Conservation (phyloP, 2,329 filamentous ascomycete species). For the Monascus ruber region DNA sequence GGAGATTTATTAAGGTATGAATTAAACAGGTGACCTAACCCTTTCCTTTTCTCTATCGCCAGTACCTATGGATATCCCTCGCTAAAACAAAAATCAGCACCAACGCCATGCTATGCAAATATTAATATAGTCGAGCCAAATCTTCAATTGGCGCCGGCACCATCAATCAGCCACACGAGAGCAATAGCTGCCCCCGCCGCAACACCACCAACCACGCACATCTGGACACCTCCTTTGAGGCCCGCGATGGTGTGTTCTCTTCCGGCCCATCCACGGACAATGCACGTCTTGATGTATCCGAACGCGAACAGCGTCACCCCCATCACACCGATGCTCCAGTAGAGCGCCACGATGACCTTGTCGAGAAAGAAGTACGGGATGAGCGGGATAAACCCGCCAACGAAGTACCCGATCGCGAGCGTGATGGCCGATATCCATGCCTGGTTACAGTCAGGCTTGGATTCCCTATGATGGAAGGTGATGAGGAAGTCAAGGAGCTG, state of each 20-base stretch:
- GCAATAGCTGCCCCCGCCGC: constrained; percentile 56
- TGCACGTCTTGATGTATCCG: constrained; percentile 34
- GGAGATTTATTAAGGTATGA: no score
- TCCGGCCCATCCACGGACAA: constrained; percentile 35
- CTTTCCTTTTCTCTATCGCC: no score
- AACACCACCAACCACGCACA: constrained; percentile 51
- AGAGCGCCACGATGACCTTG: constrained; percentile 39
- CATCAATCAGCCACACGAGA: constrained; percentile 48
- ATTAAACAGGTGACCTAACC: no score
- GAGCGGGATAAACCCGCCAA: constrained; percentile 60
- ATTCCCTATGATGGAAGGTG: constrained; percentile 37
- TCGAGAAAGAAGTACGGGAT: constrained; percentile 55
- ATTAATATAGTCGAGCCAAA: constrained; percentile 1
- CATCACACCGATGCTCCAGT: constrained; percentile 34
- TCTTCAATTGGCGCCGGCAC: constrained; percentile 4
- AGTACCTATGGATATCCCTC: neutral
- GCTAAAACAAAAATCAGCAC: neutral
- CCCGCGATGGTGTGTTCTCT: constrained; percentile 41
- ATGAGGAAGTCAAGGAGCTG: constrained; percentile 37
- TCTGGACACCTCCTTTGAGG: constrained; percentile 51
- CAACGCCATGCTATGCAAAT: constrained; percentile 3
- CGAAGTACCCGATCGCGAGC: constrained; percentile 57
- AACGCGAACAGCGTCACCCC: constrained; percentile 30
- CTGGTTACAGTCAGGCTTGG: constrained; percentile 33
- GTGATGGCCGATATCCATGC: constrained; percentile 48